phyloP scores from a whole-genome alignment of 306 rosid genomes.

The Arachis hypogaea region DNA sequence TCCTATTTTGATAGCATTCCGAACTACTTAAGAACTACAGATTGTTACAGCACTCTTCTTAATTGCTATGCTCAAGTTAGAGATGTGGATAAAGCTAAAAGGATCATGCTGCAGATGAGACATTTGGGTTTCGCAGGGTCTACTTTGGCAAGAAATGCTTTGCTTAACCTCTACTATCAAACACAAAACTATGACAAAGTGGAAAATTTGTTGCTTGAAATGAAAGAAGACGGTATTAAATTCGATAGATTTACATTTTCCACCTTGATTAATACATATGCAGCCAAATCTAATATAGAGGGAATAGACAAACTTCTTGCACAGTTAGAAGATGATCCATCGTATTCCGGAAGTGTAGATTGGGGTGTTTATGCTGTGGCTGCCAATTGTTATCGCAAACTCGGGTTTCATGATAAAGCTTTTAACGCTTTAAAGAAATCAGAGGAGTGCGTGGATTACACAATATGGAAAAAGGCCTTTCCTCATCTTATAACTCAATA shows the following conservation, averaged over 20 bases:
- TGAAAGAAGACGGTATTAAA: neutral
- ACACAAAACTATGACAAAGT: neutral
- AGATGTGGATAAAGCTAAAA: neutral
- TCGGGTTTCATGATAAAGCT: neutral
- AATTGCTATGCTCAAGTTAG: neutral
- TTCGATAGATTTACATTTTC: neutral
- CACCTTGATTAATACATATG: neutral
- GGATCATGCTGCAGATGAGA: neutral
- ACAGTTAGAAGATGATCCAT: neutral
- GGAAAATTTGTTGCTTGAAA: neutral
- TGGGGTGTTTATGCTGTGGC: neutral
- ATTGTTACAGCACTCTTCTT: neutral
- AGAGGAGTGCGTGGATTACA: neutral
- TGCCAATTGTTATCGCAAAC: neutral
- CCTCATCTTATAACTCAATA: neutral
- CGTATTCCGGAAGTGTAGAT: neutral
- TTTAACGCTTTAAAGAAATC: neutral
- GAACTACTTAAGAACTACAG: neutral
- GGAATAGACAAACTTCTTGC: neutral
- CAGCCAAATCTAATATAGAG: neutral
- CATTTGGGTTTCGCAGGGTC: neutral
- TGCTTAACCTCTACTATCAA: neutral
- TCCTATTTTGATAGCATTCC: neutral
- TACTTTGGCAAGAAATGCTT: neutral
- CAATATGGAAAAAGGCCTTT: neutral